phyloP scores from a whole-genome alignment of 2,329 filamentous ascomycete genomes.

The Tolypocladium cylindrosporum region DNA sequence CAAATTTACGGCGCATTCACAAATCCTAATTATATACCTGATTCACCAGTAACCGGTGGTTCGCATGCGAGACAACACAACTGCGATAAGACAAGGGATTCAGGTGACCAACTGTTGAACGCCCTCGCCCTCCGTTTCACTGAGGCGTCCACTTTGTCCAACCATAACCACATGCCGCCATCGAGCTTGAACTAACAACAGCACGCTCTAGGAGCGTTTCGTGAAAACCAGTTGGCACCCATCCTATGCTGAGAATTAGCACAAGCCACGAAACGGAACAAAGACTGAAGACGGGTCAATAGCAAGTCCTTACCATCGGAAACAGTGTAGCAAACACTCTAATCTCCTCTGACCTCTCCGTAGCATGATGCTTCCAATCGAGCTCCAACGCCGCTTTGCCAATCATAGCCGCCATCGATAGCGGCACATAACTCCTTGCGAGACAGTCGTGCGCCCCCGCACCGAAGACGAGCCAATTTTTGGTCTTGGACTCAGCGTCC shows the following conservation, averaged over 20 bases:
- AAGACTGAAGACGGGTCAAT: not conserved
- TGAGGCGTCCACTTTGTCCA: too few species aligned
- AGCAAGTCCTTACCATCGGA: constrained; percentile 29
- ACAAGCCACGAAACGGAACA: not conserved
- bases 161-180: too few species aligned
- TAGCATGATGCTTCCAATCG: constrained; percentile 40
- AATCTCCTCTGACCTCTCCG: constrained; percentile 37
- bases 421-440: constrained; percentile 36
- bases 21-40: too few species aligned
- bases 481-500: constrained; percentile 37
- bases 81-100: too few species aligned
- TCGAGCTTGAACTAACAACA: not conserved
- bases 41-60: too few species aligned
- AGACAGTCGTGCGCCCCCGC: constrained; percentile 40
- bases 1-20: too few species aligned
- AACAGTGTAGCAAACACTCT: constrained; percentile 38
- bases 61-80: too few species aligned
- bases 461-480: constrained; percentile 45
- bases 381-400: constrained; percentile 39
- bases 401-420: constrained; percentile 41
- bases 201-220: not conserved
- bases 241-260: not conserved
- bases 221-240: not conserved
- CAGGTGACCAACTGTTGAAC: too few species aligned
- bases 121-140: too few species aligned